Evolutionary conservation across 768 basidiomycete genomes (phyloP), one percentile per base, ranked within the genome.

Genomic region (Termitomyces sp.): DNA sequence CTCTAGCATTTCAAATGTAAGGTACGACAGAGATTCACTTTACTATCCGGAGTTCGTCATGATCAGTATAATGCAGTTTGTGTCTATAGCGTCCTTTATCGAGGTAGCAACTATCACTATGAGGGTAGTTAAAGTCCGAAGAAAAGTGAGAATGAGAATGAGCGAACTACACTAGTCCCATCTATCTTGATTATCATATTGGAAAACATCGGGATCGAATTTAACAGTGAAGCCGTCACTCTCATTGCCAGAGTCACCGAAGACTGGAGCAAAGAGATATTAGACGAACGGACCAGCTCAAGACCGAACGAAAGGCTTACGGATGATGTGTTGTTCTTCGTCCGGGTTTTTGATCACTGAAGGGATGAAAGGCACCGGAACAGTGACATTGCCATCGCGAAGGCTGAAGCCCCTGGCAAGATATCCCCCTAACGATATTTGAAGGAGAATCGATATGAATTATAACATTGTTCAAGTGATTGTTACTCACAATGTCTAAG

Each of bases 161-260:
- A 49, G 6, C 20, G 31, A 49, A 14, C 5, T 50, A 22, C 22
- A 36, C 22, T 53, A 52, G 26, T 37, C 52, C 41, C 52, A 53
- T 27, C 7, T 41, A 29, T 42, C 48, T 2, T 7, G 20, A 3
- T 22, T 32, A 10, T 37, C 26, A 8, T 7, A 7, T 14, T 39
- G 34, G 5, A 26, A 29, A 10, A 58, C 51, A 16, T 20, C 20
- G 18, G 43, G 47, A 29, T 53, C 46, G 44, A 56, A 48, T 34
- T 42, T 53, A 59, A 79, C 72, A 20, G 67, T 68, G 68, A 79
- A 79, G 14, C 57, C 55, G 8, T 69, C 68, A 61, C 77, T 78
- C 55, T 64, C 64, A 65, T 80, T 74, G 42, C 78, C 78, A 32
- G 80, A 80, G 62, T 80, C 77, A 20, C 80, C 79, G 56, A 78